Conservation (phyloP, 306 rosid species). For the Prunus mongolica region DNA sequence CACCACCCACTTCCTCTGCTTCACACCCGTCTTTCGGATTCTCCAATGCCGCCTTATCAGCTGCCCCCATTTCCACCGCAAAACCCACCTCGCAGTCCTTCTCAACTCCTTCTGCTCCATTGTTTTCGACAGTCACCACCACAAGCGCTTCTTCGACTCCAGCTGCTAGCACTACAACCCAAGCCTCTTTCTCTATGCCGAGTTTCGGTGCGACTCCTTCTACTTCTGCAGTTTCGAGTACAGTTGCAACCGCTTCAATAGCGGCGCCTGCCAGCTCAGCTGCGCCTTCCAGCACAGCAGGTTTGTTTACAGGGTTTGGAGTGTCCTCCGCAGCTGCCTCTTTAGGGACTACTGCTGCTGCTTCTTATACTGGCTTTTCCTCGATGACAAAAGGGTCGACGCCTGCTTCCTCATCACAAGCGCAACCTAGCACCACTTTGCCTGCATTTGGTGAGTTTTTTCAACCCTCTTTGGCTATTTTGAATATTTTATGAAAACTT, state of each 20-base stretch:
- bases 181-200: conserved; percentile 38
- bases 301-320: conserved; percentile 36
- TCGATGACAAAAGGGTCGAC: conserved; percentile 35
- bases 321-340: conserved; percentile 41
- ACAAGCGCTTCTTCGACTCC: conserved; percentile 49
- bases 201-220: conserved; percentile 29
- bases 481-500: not conserved
- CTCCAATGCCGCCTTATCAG: conserved; percentile 38
- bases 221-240: conserved; percentile 4
- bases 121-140: conserved; percentile 54
- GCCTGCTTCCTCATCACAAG: conserved; percentile 40
- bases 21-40: conserved; percentile 50
- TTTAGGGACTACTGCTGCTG: conserved; percentile 33
- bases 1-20: conserved; percentile 38
- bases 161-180: not conserved
- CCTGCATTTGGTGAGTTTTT: conserved; percentile 50
- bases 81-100: conserved; percentile 42
- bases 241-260: conserved; percentile 19
- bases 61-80: conserved; percentile 25
- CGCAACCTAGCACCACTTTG: conserved; percentile 29
- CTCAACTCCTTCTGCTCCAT: conserved; percentile 42
- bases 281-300: conserved; percentile 18
- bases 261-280: conserved; percentile 29
- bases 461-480: not conserved
- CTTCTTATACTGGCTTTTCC: conserved; percentile 35